These are phyloP conservation scores for Sporothrix globosa DNA, from an alignment of 2,329 filamentous ascomycete genomes.

Conservation along the genomic window DNA sequence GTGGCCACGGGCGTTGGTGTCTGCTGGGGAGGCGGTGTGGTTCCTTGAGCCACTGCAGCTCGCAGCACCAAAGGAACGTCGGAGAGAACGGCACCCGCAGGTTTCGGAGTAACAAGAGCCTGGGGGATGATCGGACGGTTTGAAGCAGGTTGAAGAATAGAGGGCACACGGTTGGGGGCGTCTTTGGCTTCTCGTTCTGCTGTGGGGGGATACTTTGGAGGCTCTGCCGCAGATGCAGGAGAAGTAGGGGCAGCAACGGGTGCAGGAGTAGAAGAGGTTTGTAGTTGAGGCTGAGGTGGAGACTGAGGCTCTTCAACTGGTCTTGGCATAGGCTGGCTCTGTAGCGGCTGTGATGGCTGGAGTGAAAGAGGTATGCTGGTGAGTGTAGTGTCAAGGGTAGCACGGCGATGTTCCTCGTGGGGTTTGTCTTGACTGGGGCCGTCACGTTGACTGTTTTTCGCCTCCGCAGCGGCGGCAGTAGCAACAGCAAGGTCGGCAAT, in stretches of 20 bases:
- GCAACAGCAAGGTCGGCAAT: slow-evolving; percentile 19
- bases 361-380: slow-evolving; percentile 36
- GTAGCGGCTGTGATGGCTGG: slow-evolving; percentile 38
- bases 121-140: not conserved
- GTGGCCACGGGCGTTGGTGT: not conserved
- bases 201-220: not conserved
- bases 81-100: not conserved
- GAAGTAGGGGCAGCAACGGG: not conserved
- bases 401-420: slow-evolving; percentile 19
- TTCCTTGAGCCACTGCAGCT: slow-evolving; percentile 2
- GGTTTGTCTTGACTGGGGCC: not conserved
- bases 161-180: slow-evolving; percentile 8
- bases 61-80: slow-evolving; percentile 26
- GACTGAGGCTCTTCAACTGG: not conserved
- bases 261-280: not conserved
- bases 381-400: slow-evolving; percentile 24
- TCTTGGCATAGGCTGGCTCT: slow-evolving; percentile 27
- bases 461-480: slow-evolving; percentile 5
- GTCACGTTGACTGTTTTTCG: not conserved
- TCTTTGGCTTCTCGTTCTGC: slow-evolving; percentile 3
- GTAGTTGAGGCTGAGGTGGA: not conserved
- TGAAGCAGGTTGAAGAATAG: slow-evolving; percentile 17
- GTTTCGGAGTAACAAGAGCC: not conserved
- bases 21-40: not conserved
- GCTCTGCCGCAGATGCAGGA: not conserved